Base-by-base conservation (phyloP, 2,329 filamentous ascomycete genomes). In the Juglanconis sp. region DNA sequence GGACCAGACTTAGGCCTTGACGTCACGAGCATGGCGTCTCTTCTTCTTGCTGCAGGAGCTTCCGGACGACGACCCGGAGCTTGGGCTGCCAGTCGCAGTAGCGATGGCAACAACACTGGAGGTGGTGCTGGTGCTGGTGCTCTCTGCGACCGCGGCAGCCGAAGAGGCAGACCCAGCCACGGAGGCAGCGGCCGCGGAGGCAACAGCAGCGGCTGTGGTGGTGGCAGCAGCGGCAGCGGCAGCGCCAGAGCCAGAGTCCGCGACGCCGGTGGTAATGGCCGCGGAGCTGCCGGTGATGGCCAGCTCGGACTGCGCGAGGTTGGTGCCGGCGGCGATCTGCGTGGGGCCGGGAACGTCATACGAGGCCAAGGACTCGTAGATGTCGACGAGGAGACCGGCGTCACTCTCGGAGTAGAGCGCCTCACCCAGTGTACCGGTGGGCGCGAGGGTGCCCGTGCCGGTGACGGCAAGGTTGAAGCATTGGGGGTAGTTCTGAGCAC, bases 391-490 rank as follows among this genome's bases (percentile, higher is more conserved):
- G 38, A 64, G 59, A 1, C 62, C 62, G 1, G 59, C 35, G 2
- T 59, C 62, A 15, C 47, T 57, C 55, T 61, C 52, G 32, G 36
- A 30, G 56, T 64, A 64, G 7, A 62, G 53, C 11, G 38, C 53
- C 56, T 62, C 47, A 3, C 62, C 60, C 24, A 48, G 49, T 1
- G 60, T 62, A 3, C 62, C 62, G 3, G 56, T 53, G 3, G 60
- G 62, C 31, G 55, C 46, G 4, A 57, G 59, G 30, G 57, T 62
- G 24, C 81, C 81, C 35, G 73, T 71, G 53, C 82, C 80, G 24
- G 76, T 80, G 64, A 87, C 75, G 65, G 81, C 74, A 60, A 87
- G 69, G 74, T 87, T 87, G 71, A 85, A 73, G 69, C 85, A 82
- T 65, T 82, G 79, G 35, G 80, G 80, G 68, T 82, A 82, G 66